A percentile compares a stretch with the other conserved stretches of the same genome.
Conservation (phyloP, 176 grass and related monocot species). For the Coix lacrymajobi region DNA sequence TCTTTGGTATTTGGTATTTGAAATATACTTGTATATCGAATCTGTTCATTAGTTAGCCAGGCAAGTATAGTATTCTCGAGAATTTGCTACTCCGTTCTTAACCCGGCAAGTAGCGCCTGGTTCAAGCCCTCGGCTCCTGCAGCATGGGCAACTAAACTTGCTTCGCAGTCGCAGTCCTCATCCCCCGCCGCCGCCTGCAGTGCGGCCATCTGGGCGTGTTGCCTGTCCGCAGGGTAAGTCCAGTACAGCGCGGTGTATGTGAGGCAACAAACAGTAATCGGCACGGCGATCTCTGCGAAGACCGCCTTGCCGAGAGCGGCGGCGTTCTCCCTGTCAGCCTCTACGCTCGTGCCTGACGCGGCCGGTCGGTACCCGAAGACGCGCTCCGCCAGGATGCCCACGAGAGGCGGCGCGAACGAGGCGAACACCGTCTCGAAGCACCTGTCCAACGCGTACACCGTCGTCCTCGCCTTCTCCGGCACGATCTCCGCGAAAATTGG, state of each 20-base stretch:
- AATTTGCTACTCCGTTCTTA: background rate
- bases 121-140: background rate
- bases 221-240: conserved; percentile 47
- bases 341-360: background rate
- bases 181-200: background rate
- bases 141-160: too few species aligned
- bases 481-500: conserved; percentile 60
- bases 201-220: conserved; percentile 21
- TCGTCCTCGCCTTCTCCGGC: conserved; percentile 52
- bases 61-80: background rate
- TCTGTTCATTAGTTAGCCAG: background rate
- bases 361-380: conserved; percentile 40
- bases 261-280: conserved; percentile 27
- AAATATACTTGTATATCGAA: background rate
- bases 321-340: conserved; percentile 53
- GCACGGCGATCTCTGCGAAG: conserved; percentile 42
- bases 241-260: conserved; percentile 47
- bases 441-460: conserved; percentile 61
- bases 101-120: background rate
- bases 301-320: conserved; percentile 52
- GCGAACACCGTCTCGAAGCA: conserved; percentile 52
- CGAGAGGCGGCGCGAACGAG: conserved; percentile 52
- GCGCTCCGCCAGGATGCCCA: conserved; percentile 47
- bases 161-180: background rate
- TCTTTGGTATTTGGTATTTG: background rate